Conservation (phyloP, 1,284 basidiomycete genomes). For the Paramarasmius palmivorus region DNA sequence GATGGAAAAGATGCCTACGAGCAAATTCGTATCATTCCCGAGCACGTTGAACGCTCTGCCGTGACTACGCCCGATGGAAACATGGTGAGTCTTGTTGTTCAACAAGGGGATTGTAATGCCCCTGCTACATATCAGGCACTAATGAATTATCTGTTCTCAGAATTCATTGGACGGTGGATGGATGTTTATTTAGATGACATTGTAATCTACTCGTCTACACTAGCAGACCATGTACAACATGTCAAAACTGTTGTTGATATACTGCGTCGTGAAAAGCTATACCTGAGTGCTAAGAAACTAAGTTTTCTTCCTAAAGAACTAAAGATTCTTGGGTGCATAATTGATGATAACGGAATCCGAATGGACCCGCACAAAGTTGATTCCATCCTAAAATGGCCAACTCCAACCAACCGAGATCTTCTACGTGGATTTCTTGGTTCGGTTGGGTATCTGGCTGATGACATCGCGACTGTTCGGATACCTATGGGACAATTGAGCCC, state of each 20-base stretch:
- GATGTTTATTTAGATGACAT: conserved; percentile 33
- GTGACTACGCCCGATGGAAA: conserved; percentile 29
- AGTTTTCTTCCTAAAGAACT: no score
- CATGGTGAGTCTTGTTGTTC: conserved; percentile 30
- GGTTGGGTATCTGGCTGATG: no score
- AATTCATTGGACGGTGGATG: conserved; percentile 26
- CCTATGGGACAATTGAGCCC: conserved; percentile 14
- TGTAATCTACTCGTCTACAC: conserved; percentile 25
- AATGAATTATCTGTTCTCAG: conserved; percentile 31
- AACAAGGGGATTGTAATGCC: no score
- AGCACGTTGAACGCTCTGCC: conserved; percentile 23
- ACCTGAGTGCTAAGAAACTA: conserved; percentile 27
- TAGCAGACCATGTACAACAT: conserved; percentile 30
- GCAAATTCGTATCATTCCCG: conserved; percentile 23
- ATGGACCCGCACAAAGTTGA: no score
- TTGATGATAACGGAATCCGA: no score
- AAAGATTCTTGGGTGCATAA: no score
- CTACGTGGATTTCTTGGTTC: no score
- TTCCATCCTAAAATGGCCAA: no score
- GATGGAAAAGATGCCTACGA: no score
- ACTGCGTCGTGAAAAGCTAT: conserved; percentile 23
- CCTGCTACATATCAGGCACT: conserved; percentile 22
- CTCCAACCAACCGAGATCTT: no score
- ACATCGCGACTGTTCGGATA: no score
- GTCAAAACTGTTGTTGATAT: conserved; percentile 23